Evolutionary conservation across 2,329 filamentous ascomycete genomes (phyloP), one percentile per base, ranked within the genome.

Genomic region (Trichoderma hamatum): DNA sequence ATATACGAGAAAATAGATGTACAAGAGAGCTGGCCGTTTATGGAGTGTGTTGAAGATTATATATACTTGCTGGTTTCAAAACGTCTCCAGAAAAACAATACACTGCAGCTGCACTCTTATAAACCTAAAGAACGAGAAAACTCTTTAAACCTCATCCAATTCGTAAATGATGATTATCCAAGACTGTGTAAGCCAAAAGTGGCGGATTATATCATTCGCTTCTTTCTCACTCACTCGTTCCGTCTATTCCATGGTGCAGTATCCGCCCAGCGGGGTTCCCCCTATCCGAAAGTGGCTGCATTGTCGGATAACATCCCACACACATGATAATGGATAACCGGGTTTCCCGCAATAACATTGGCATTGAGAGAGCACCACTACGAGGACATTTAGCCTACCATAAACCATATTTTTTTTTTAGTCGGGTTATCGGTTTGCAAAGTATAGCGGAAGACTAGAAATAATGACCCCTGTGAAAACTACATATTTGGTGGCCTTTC

Each of bases 251-350:
- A 11, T 13, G 26, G 61, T 58, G 28, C 54, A 11, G 30, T 36
- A 67, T 59, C 64, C 64, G 64, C 64, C 54, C 34, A 28, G 54
- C 39, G 54, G 54, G 64, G 54, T 58, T 34, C 54, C 63, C 64
- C 30, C 14, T 39, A 67, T 36, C 64, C 64, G 64, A 59, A 58
- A 21, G 64, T 67, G 39, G 64, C 62, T 56, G 64, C 54, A 59
- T 28, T 11, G 64, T 51, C 64, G 64, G 64, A 59, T 59, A 59
- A 24, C 30, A 51, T 67, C 64, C 63, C 39, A n/a, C 43, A 26
- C 19, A 19, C 56, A 21, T 54, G 5, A 61, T 13, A 4, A 24
- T 34, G 63, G 52, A 51, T 55, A 43, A 24, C 28, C 30, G 14
- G 21, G 34, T 39, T 56, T 39, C 28, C 36, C 52, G 36, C 24